These are phyloP conservation scores for Dactylellina sp. DNA, from an alignment of 2,329 filamentous ascomycete genomes.

Conservation along the genomic window DNA sequence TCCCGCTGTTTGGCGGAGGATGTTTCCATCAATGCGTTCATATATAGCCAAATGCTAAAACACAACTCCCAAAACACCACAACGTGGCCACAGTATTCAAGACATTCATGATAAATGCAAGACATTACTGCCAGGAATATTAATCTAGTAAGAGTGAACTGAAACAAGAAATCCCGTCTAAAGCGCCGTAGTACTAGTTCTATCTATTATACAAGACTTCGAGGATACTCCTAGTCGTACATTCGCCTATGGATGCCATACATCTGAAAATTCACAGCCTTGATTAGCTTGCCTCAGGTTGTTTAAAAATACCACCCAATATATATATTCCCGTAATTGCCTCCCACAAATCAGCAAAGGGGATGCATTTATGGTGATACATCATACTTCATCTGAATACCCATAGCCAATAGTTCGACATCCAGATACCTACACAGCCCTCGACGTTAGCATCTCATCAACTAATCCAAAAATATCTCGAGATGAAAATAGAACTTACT, in stretches of 20 bases:
- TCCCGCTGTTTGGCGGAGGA: constrained; percentile 31
- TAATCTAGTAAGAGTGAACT: constrained; percentile 1
- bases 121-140: neutral
- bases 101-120: constrained; percentile 1
- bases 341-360: constrained; percentile 3
- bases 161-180: neutral
- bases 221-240: constrained; percentile 20
- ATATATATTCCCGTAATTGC: neutral
- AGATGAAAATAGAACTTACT: constrained; percentile 66
- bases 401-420: constrained; percentile 96
- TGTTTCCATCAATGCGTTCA: constrained; percentile 32
- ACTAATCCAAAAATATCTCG: neutral
- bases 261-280: neutral
- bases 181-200: neutral
- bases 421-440: constrained; percentile 72
- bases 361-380: constrained; percentile 66
- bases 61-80: neutral
- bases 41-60: constrained; percentile 7
- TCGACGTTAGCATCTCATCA: constrained; percentile 39
- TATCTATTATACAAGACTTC: constrained; percentile 13
- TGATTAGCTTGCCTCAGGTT: neutral
- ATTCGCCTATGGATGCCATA: neutral
- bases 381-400: constrained; percentile 91
- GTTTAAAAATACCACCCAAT: constrained; percentile 22
- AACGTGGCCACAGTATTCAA: no score